Base-by-base conservation (phyloP, 495 filamentous ascomycete species). In the Delitschia confertaspora region DNA sequence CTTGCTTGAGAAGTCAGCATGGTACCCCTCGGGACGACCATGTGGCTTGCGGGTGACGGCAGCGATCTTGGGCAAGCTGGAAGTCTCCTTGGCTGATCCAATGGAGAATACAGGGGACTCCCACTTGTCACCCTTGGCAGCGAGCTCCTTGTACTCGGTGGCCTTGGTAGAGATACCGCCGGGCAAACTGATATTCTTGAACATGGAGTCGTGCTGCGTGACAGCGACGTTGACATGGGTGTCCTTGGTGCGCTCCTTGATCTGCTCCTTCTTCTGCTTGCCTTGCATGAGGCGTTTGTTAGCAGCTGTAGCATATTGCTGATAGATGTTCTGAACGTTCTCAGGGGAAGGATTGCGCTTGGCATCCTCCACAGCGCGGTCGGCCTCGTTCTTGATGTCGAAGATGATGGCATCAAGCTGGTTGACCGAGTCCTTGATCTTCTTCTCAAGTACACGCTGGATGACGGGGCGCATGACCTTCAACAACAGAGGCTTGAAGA, bases 101-200 rank as follows among this genome's bases (percentile, higher is more conserved):
- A 96, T 80, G 56, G 75, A 79, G 71, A 98, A 98, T 56, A 98
- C 78, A 22, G 93, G 87, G 21, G 82, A 89, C 67, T 95, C 81
- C 91, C 91, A 98, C 62, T 79, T 80, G 53, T 95, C 82, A 36
- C 93, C 91, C 72, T 86, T 87, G 40, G 69, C 67, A 10, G 91
- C 85, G 27, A 95, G 70, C 31, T 95, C 79, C 63, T 79, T 86
- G 71, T 89, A 96, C 63, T 95, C 84, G 39, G 89, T 93, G 14
- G 91, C 89, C 75, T 95, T 95, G 67, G 75, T 82, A 42, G 83
- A 86, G 62, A 95, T 88, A 45, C 88, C 88, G 40, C 88, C 88
- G 18, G 88, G 88, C 1, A 98, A 74, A 34, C 82, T 74, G 62
- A 98, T 79, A 56, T 85, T 72, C 37, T 82, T 80, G 80, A 96